Evolutionary conservation across 1,284 basidiomycete genomes (phyloP), one percentile per base, ranked within the genome.

Genomic region (Sanghuangporus weigelae): DNA sequence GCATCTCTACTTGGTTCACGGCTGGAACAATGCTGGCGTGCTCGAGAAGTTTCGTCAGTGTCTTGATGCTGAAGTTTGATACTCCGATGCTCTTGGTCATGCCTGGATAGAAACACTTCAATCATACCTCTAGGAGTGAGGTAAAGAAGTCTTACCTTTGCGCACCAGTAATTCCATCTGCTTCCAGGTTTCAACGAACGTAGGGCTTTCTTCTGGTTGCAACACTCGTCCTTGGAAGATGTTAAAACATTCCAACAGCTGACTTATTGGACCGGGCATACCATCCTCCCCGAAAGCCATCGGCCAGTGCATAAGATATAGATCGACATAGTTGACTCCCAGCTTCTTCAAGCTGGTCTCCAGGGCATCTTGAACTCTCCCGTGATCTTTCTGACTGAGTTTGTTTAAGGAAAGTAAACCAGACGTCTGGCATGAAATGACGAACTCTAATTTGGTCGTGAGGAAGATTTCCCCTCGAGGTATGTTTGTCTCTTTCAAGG

Each of bases 121-220:
- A n/a, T 49, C 16, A 16, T 23, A 35, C 23, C 11, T 50, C 51
- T 19, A 19, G 8, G n/a, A 23, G 35, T 51, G 1, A 35, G 40
- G 36, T 40, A 59, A n/a, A 21, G 68, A 73, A 61, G 68, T 79
- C 88, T 90, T 68, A 93, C 92, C 1, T 53, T 76, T 81, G 69
- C 84, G 81, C 77, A 84, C 81, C 44, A 92, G 71, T 68, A 81
- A 82, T 74, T 91, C 89, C 84, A 93, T 90, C 65, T 81, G 76
- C 66, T 82, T 84, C 93, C 93, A 96, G 7, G 92, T 90, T 69
- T 93, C 80, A 57, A 86, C 75, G 86, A 86, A 89, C 73, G 86
- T 81, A 65, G 79, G 69, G 69, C 77, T 73, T 72, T 78, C 83
- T 69, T 84, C 82, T 26, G 85, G 75, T 65, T 78, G 78, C 50